Base-by-base conservation (phyloP, 129 eudicot species). In the Helianthus annuus region DNA sequence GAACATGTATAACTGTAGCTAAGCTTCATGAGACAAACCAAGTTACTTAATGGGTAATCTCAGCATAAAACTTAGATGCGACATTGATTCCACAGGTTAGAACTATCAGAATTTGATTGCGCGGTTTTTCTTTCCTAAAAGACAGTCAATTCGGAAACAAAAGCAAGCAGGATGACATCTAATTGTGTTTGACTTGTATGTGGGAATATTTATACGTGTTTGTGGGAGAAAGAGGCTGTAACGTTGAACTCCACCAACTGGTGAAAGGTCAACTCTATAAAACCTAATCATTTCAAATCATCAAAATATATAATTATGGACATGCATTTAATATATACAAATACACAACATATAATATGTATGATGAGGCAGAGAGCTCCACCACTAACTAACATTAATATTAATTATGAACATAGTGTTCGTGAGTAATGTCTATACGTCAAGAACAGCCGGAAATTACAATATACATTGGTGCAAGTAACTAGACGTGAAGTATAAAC, bases 351-450 rank as follows among this genome's bases (percentile, higher is more conserved):
- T 48, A 69, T 16, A 59, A 60, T 60, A 32, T 40, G 60, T n/a
- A 42, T 42, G 46, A 42, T 6, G 46, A 42, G 46, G 46, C 46
- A 56, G 62, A 38, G 81, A 69, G 71, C 76, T 62, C 76, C 39
- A 60, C 76, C 76, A 77, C 81, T 77, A 77, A 55, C 61, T 22
- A 54, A 17, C 22, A 38, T 48, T 17, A 58, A 54, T 22, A 40
- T 5, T 40, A 40, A 1, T 40, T 40, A 40, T 40, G 45, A 40
- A 40, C 45, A 39, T 39, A 40, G 45, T 40, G 45, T 40, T 7
- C 7, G 45, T 40, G 45, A 40, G 9, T 40, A 40, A 3, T 40
- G 9, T 10, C 9, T 40, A 5, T 40, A 40, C 7, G 6, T 7
- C 10, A 40, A 40, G 45, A 40, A 6, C 45, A 40, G 2, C 7